phyloP scores from a whole-genome alignment of 352 stramenopile genomes.

The Peronospora belbahrii region DNA sequence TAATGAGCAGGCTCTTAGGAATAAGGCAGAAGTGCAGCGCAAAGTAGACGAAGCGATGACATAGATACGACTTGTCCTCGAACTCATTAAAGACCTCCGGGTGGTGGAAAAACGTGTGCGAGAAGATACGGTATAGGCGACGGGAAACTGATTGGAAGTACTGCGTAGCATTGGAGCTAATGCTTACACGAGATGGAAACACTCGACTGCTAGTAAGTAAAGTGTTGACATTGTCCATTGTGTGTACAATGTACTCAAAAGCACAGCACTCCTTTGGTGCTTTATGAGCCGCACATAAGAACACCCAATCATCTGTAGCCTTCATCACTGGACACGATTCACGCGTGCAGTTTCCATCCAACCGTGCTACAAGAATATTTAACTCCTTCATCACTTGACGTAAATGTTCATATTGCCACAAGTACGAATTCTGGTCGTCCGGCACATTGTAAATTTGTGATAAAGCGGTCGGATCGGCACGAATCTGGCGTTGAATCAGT shows the following conservation, averaged over 20 bases:
- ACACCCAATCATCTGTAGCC: slow-evolving; percentile 82
- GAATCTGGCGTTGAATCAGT: slow-evolving; percentile 66
- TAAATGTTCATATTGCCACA: slow-evolving; percentile 83
- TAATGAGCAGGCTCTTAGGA: slow-evolving; percentile 78
- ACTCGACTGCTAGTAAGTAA: slow-evolving; percentile 75
- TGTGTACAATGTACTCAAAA: slow-evolving; percentile 84
- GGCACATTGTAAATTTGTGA: slow-evolving; percentile 64
- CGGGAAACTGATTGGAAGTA: slow-evolving; percentile 83
- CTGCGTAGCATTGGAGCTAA: slow-evolving; percentile 73
- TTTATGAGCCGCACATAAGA: slow-evolving; percentile 79
- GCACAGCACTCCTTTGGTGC: slow-evolving; percentile 73
- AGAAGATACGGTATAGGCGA: slow-evolving; percentile 80
- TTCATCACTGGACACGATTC: slow-evolving; percentile 75
- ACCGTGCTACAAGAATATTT: slow-evolving; percentile 59
- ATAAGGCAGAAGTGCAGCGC: slow-evolving; percentile 71
- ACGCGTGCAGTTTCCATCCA: slow-evolving; percentile 62
- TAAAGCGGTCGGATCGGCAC: slow-evolving; percentile 46
- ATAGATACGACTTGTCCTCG: slow-evolving; percentile 67
- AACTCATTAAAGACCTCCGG: slow-evolving; percentile 65
- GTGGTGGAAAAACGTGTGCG: slow-evolving; percentile 81
- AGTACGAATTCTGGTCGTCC: slow-evolving; percentile 72
- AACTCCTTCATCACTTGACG: slow-evolving; percentile 81
- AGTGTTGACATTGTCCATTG: slow-evolving; percentile 83
- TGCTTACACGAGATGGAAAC: slow-evolving; percentile 68
- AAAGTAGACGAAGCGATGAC: slow-evolving; percentile 82